Base-by-base conservation (phyloP, 2,329 filamentous ascomycete genomes). In the Dothidotthia symphoricarpi region DNA sequence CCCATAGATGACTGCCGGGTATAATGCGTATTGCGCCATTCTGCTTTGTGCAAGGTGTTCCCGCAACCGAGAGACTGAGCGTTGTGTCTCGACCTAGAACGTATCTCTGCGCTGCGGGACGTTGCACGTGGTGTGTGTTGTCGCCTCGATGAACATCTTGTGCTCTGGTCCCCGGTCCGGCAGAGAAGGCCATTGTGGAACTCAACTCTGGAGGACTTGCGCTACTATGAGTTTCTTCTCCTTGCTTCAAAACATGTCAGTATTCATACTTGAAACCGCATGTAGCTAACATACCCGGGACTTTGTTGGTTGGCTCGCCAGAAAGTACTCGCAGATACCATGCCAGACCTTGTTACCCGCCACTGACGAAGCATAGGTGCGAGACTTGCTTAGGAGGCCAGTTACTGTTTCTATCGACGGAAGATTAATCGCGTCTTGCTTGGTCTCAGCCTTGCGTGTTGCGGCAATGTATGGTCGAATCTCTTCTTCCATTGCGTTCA, bases 21-120 rank as follows among this genome's bases (percentile, higher is more conserved):
- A 70, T 59, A 39, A 68, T 56, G 4, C 62, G 46, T 4, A 66
- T 69, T 12, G 64, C 67, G 2, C 67, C 66, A 39, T 69, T 69
- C 12, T 48, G 32, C 4, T 40, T 43, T 1, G 63, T 67, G 11
- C 53, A 52, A 17, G 37, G 45, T 32, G 56, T 65, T 6, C 51
- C 66, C 0, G 59, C 66, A 6, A 69, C 59, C 36, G 69, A 68
- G 19, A 67, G 56, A 24, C 63, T 59, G 26, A 63, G 39, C 28
- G 51, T 52, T 4, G 49, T 49, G 13, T 63, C 59, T 8, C 51
- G 49, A 8, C 45, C 51, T 2, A 49, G 39, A 9, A 46, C 31
- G 19, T 57, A 43, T 13, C 45, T 32, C 6, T 35, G 24, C 2
- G 39, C 30, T 16, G 49, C 41, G 1, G 45, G 39, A 13, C 54